Evolutionary conservation across 805 yeast species (phyloP).

Genomic region (Kuraishia floccosa): DNA sequence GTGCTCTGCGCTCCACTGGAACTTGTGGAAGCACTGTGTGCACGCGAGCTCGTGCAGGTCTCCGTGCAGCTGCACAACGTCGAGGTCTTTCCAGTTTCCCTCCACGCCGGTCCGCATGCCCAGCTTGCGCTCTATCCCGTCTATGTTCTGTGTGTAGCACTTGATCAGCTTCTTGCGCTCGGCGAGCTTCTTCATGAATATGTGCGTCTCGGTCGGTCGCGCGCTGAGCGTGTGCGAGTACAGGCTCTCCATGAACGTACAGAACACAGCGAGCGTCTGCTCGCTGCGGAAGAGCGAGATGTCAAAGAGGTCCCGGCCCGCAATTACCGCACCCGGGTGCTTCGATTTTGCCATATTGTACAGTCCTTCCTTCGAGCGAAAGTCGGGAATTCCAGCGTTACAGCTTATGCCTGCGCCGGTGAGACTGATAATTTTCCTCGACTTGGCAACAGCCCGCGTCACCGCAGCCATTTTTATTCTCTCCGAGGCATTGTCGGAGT

Average conservation of each 20-base stretch:
- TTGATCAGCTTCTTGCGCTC: slow-evolving; percentile 58
- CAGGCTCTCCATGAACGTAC: slow-evolving; percentile 79
- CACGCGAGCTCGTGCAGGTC: slow-evolving; percentile 70
- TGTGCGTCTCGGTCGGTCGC: slow-evolving; percentile 75
- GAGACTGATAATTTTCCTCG: slow-evolving; percentile 49
- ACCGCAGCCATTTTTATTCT: slow-evolving; percentile 14
- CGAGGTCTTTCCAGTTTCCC: slow-evolving; percentile 52
- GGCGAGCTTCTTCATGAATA: slow-evolving; percentile 51
- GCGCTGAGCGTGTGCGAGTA: slow-evolving; percentile 56
- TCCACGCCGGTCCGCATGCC: slow-evolving; percentile 55
- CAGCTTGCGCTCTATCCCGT: slow-evolving; percentile 64
- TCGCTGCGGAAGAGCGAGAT: slow-evolving; percentile 66
- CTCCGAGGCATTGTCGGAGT: slow-evolving; percentile 9
- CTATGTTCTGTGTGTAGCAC: slow-evolving; percentile 94
- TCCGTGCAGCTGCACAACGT: slow-evolving; percentile 88
- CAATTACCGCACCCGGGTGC: slow-evolving; percentile 47
- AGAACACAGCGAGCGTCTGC: slow-evolving; percentile 59
- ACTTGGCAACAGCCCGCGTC: slow-evolving; percentile 28
- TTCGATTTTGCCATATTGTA: slow-evolving; percentile 61
- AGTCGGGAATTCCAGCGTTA: slow-evolving; percentile 96
- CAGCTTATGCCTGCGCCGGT: slow-evolving; percentile 98
- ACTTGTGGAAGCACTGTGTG: slow-evolving; percentile 50
- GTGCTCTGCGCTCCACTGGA: slow-evolving; percentile 50
- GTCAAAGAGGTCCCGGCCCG: slow-evolving; percentile 89
- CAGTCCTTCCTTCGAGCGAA: slow-evolving; percentile 74